Percentiles rank a stretch among this genome's conserved stretches.
Evolutionary conservation across 257 asterid species (phyloP).

Genomic region (Jacaranda mimosifolia): DNA sequence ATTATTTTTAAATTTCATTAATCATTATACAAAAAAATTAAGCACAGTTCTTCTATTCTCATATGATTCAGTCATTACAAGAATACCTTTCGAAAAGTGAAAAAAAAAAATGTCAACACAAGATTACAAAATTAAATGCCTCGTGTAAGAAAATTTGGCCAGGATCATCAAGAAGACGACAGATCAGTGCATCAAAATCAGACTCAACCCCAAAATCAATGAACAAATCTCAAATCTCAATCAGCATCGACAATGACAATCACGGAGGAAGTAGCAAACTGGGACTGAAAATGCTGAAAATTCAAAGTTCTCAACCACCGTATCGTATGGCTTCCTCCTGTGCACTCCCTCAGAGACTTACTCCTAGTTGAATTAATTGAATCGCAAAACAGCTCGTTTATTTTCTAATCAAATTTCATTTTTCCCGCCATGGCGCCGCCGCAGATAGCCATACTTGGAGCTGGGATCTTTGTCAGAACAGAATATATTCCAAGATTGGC

Average conservation of each 20-base stretch:
- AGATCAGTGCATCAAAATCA: neutral
- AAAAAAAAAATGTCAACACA: too few species aligned
- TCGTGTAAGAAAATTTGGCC: neutral
- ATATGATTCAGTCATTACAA: too few species aligned
- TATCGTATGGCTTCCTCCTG: neutral
- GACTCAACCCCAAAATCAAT: neutral
- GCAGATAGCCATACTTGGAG: constrained; percentile 72
- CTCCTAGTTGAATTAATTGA: neutral
- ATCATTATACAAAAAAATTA: too few species aligned
- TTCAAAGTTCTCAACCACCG: neutral
- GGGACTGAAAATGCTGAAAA: neutral
- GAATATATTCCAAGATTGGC: constrained; percentile 76
- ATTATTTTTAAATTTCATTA: too few species aligned
- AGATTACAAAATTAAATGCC: too few species aligned
- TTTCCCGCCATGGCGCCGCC: constrained; percentile 44
- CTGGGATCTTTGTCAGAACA: constrained; percentile 72
- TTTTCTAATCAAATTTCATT: too few species aligned
- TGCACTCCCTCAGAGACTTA: neutral
- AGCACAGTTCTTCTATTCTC: too few species aligned
- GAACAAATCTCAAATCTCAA: too few species aligned
- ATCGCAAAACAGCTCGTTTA: neutral
- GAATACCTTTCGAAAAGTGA: too few species aligned
- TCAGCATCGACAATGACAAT: neutral
- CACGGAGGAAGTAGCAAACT: neutral
- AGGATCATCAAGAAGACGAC: too few species aligned